Evolutionary conservation across 306 rosid genomes (phyloP).

Genomic region (Malus sylvestris): DNA sequence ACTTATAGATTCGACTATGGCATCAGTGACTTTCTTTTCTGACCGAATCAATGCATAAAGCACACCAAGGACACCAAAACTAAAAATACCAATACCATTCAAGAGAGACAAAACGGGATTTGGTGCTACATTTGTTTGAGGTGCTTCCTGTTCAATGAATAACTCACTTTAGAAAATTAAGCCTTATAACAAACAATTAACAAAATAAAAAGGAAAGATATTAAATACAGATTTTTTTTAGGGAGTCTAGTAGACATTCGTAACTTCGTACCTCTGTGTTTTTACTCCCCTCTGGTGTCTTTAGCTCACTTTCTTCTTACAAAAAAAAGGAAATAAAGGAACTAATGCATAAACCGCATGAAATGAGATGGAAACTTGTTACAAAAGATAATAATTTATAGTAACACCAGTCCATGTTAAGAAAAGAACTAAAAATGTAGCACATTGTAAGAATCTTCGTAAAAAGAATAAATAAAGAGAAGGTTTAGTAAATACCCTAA

Average conservation of each 20-base stretch:
- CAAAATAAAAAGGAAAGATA: slow-evolving; percentile 7
- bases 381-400: background rate
- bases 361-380: background rate
- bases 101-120: no score
- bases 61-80: slow-evolving; percentile 68
- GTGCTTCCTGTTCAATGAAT: slow-evolving; percentile 37
- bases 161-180: slow-evolving; percentile 19
- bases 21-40: slow-evolving; percentile 42
- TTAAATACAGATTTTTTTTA: slow-evolving; percentile 10
- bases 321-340: background rate
- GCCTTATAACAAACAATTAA: background rate
- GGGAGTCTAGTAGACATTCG: slow-evolving; percentile 26
- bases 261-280: slow-evolving; percentile 42
- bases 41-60: slow-evolving; percentile 50
- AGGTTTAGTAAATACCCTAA: background rate
- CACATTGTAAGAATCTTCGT: background rate
- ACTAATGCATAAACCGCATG: background rate
- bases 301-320: slow-evolving; percentile 51
- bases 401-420: background rate
- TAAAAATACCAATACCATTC: background rate
- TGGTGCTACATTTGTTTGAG: slow-evolving; percentile 13
- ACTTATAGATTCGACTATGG: slow-evolving; percentile 67
- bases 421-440: background rate
- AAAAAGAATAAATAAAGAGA: background rate
- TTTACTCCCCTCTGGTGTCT: slow-evolving; percentile 30